Base-by-base conservation (phyloP, 1,284 basidiomycete genomes). In the Moesziomyces sp. region DNA sequence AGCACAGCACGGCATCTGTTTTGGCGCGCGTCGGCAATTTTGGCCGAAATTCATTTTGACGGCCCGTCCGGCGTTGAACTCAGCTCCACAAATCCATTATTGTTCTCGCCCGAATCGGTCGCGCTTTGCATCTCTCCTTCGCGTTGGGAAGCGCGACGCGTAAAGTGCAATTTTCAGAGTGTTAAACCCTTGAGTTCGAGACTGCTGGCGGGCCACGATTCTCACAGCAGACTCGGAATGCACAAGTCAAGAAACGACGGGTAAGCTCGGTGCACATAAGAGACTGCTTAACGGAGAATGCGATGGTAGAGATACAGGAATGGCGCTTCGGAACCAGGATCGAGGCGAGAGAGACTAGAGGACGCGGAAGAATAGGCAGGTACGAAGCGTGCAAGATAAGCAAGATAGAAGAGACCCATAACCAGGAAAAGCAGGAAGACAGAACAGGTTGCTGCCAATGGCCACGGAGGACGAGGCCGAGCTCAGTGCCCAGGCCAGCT, bases 271-370 rank as follows among this genome's bases (percentile, higher is more conserved):
- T 16, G n/a, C 35, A 42, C 33, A 24, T 6, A 28, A 19, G 43
- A 46, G 52, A 38, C 52, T 21, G 35, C 19, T 11, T 40, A 9
- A 40, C 33, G 49, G 26, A 14, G 46, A 23, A 60, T 61, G 65
- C 58, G 26, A 38, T 67, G 58, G 53, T 67, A 67, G 53, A 47
- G 53, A 67, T 67, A 67, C 53, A 67, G 64, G 50, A 13, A 11
- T 42, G 24, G 3, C 35, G 51, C 21, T n/a, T 26, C 51, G 26
- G 30, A 35, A 10, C 7, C 18, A 38, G 26, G 16, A 14, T n/a
- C 24, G 21, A 28, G 45, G 28, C 44, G n/a, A 18, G 21, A 18
- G 21, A 26, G n/a, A 42, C 51, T 52, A 46, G 30, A 33, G 14
- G 49, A 35, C 21, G 44, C 23, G 18, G 14, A 10, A 3, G 23